Percentiles rank a stretch among this genome's conserved stretches.
Conservation (phyloP, 306 rosid species). For the Mimosa bimucronata region DNA sequence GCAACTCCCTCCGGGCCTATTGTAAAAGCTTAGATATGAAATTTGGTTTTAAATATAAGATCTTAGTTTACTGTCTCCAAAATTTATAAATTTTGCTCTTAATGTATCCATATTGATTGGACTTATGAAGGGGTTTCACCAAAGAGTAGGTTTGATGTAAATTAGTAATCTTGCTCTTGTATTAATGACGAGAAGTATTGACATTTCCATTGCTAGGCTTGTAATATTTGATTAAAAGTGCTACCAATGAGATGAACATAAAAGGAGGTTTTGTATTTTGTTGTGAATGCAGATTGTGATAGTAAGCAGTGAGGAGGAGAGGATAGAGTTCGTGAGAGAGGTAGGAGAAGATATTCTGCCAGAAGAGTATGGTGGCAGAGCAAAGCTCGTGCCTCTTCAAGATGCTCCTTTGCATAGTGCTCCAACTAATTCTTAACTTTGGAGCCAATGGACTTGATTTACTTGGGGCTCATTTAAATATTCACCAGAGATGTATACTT, state of each 20-base stretch:
- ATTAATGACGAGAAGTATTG: no score
- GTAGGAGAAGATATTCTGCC: constrained; percentile 89
- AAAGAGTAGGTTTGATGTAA: no score
- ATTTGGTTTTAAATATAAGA: no score
- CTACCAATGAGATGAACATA: not conserved
- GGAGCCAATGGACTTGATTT: not conserved
- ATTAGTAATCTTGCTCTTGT: no score
- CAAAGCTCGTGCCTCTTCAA: constrained; percentile 66
- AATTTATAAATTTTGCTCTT: no score
- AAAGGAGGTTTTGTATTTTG: not conserved
- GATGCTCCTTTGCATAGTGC: constrained; percentile 54
- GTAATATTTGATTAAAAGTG: not conserved
- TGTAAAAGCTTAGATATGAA: not conserved
- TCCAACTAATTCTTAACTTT: not conserved
- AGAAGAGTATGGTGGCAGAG: constrained; percentile 78
- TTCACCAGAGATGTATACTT: no score
- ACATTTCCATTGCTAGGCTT: not conserved
- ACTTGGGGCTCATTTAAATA: no score
- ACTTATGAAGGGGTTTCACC: no score
- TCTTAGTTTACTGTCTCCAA: no score
- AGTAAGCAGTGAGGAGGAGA: constrained; percentile 73
- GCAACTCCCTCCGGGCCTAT: not conserved
- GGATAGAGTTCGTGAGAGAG: constrained; percentile 49
- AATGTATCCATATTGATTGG: no score
- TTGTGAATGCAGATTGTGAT: constrained; percentile 73